Evolutionary conservation across 192 early-diverging fungal species (phyloP), one percentile per base, ranked within the genome.

Genomic region (Lobosporangium transversale): DNA sequence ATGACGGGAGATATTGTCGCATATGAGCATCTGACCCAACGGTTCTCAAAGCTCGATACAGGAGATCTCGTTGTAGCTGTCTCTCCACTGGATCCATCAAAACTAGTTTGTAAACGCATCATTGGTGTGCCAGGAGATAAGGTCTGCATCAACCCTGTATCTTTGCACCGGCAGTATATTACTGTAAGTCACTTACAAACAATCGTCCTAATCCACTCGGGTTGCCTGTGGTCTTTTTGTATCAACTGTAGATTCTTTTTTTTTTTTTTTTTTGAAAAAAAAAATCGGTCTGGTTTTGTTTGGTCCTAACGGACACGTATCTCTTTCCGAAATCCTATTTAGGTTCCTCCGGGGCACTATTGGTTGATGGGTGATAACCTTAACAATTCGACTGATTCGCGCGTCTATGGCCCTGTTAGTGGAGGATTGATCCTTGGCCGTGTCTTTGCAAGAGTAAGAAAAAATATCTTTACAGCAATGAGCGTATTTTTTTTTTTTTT

Each of bases 321-420:
- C 11, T 30, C 18, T 37, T 18, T 43, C 40, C 23, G 23, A 18
- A 36, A 6, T 31, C 33, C 3, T 24, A 8, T 36, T 4, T 47
- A 91, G 90, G 87, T 97, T 2, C 96, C 96, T 11, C 66, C 81
- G 5, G 96, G 96, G 2, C 90, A 95, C 58, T 86, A 97, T 24
- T 98, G 96, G 96, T 69, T 97, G 7, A 91, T 90, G 62, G 96
- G 96, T 10, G 96, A 98, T 68, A 98, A 98, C 74, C 84, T 91
- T 40, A 89, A 80, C 54, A 92, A 94, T 63, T 96, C 94, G n/a
- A 93, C 90, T 0, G 96, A 98, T 62, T 96, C 95, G n/a, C 81
- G 95, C 20, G 73, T 66, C 4, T 94, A 97, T 78, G 96, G 96
- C 1, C 94, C 96, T 1, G 88, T 98, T 15, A 90, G 95, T 3